Conservation (phyloP, 257 asterid genomes). For the Solanum tarijense region DNA sequence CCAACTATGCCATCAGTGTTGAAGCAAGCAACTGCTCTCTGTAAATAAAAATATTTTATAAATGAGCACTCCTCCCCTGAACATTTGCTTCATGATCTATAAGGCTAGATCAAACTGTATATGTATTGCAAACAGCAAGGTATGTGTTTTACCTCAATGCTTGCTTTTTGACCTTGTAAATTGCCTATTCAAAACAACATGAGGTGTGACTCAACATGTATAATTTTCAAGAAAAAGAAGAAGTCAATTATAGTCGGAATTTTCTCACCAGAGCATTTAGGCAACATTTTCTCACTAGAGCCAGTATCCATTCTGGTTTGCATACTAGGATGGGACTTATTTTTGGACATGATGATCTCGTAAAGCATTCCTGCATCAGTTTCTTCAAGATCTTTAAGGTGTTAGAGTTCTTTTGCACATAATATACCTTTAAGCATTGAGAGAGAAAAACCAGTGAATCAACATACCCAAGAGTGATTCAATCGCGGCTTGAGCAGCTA, state of each 20-base stretch:
- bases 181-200: not conserved
- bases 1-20: not conserved
- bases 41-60: not conserved
- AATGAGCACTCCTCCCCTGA: not conserved
- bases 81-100: not conserved
- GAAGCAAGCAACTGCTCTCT: not conserved
- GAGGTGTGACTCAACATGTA: not conserved
- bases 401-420: not conserved
- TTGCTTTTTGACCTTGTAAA: not conserved
- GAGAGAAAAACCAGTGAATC: not conserved
- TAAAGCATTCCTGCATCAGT: constrained; percentile 13
- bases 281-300: not conserved
- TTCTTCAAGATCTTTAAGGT: constrained; percentile 3
- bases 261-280: not conserved
- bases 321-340: not conserved
- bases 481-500: constrained; percentile 16
- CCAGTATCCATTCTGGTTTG: not conserved
- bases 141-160: constrained; percentile 3
- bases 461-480: constrained; percentile 19
- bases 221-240: not conserved
- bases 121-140: not conserved
- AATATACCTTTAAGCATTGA: not conserved
- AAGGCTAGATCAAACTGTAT: not conserved
- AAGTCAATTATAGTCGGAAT: not conserved
- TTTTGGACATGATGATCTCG: constrained; percentile 15